Evolutionary conservation across 495 filamentous ascomycete genomes (phyloP), one percentile per base, ranked within the genome.

Genomic region (Tetracladium marchalianum): DNA sequence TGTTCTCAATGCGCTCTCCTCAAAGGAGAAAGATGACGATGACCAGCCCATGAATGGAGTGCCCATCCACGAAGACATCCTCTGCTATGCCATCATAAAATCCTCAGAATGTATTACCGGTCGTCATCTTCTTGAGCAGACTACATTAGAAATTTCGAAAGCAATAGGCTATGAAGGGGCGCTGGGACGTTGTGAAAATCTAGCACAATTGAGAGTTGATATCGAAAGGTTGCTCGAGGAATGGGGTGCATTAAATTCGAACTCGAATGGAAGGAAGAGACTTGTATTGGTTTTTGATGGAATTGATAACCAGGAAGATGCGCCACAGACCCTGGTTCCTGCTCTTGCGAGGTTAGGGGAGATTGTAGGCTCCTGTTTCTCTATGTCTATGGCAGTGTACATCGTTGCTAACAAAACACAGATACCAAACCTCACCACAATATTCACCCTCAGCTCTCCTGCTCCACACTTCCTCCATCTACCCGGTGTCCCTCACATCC

Each of bases 271-370:
- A 22, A 66, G 62, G 31, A 56, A 65, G 31, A 78, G 77, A 55
- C 88, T 94, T 60, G 80, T 90, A 19, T 62, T 95, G 32, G 87
- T 93, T 24, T 76, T 96, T 47, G 93, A 98, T 65, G 85, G 80
- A n/a, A 85, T 96, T 45, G 92, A 97, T 60, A 76, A 70, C 38
- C 88, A 93, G 64, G 68, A 86, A 54, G 93, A 97, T 47, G 76
- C 83, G 8, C 74, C 83, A 2, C 75, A 77, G 10, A 96, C 86
- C 0, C 62, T 96, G 1, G 64, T 95, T n/a, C 78, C 88, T n/a
- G 87, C 84, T 7, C 62, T 94, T 34, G 84, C 81, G 27, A 72
- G 87, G 36, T 62, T 94, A 43, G 84, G 85, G 32, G 86, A 94
- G 60, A 67, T 81, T 44, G 86, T 87, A 65, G 54, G 81, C 70